A percentile compares a stretch with the other conserved stretches of the same genome.
Conservation (phyloP, 2,329 filamentous ascomycete species). For the Aspergillus fijiensis region DNA sequence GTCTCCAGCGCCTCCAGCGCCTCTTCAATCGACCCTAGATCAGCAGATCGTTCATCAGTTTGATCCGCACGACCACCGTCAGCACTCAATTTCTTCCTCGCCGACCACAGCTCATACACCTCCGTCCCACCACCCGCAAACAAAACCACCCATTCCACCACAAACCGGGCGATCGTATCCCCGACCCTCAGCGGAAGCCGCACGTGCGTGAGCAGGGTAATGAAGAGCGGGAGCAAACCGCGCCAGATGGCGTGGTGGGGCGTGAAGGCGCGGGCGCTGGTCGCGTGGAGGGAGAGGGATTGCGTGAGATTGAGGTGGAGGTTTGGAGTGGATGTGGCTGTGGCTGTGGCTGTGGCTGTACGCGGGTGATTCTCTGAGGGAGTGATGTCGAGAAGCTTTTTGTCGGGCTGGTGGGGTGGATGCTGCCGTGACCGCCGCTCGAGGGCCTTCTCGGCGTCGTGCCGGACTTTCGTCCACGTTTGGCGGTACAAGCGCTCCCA, state of each 20-base stretch:
- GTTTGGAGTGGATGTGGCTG: background rate
- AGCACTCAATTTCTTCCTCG: background rate
- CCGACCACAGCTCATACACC: constrained; percentile 27
- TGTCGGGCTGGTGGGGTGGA: background rate
- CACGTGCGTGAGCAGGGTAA: constrained; percentile 41
- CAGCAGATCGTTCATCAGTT: background rate
- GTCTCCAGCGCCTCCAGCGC: constrained; percentile 42
- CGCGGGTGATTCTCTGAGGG: no score
- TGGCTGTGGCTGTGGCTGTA: background rate
- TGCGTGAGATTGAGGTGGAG: constrained; percentile 23
- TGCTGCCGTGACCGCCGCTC: constrained; percentile 32
- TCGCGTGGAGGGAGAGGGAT: constrained; percentile 19
- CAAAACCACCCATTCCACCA: constrained; percentile 37
- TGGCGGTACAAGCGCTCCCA: constrained; percentile 44
- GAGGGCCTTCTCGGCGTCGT: constrained; percentile 37
- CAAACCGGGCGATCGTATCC: constrained; percentile 42
- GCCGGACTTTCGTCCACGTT: constrained; percentile 38
- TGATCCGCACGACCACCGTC: no score
- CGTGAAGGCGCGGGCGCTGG: constrained; percentile 35
- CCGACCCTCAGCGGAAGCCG: constrained; percentile 40
- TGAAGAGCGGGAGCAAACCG: constrained; percentile 38
- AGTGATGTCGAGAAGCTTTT: no score
- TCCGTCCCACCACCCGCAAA: constrained; percentile 31
- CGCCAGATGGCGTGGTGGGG: constrained; percentile 42
- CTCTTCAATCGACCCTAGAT: constrained; percentile 25